Evolutionary conservation across 805 yeast genomes (phyloP).

Genomic region (Ogataea zsoltii): DNA sequence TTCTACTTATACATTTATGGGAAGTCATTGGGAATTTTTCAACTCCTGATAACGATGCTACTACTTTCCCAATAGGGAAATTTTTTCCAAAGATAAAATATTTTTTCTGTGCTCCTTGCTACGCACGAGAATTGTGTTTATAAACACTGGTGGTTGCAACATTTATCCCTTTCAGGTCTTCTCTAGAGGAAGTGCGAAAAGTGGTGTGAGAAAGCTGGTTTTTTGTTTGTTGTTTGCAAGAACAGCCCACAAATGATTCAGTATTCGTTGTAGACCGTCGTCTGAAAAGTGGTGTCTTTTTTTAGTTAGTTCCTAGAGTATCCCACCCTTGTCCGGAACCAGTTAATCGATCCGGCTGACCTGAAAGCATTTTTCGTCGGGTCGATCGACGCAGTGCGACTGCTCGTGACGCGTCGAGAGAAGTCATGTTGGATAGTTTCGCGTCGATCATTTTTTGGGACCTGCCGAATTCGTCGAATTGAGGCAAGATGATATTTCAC

Average conservation of each 20-base stretch:
- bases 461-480: slow-evolving; percentile 4
- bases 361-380: too few relatives aligned
- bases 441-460: neutral
- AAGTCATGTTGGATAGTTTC: too few relatives aligned
- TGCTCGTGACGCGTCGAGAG: neutral
- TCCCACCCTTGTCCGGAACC: too few relatives aligned
- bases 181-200: neutral
- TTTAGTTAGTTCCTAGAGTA: too few relatives aligned
- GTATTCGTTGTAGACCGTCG: too few relatives aligned
- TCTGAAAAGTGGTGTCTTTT: too few relatives aligned
- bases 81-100: slow-evolving; percentile 24
- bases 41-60: slow-evolving; percentile 16
- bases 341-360: too few relatives aligned
- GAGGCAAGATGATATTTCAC: neutral
- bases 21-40: neutral
- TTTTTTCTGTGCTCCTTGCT: neutral
- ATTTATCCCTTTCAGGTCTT: slow-evolving; percentile 3
- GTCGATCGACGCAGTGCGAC: slow-evolving; percentile 1
- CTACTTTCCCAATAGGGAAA: slow-evolving; percentile 23
- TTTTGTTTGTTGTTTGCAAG: too few relatives aligned
- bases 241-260: too few relatives aligned
- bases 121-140: neutral
- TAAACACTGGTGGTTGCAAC: neutral
- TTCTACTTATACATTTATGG: neutral
- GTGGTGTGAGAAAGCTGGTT: neutral